Percentiles rank a stretch among this genome's conserved stretches.
phyloP scores from a whole-genome alignment of 495 filamentous ascomycete genomes.

The Xylaria curta region DNA sequence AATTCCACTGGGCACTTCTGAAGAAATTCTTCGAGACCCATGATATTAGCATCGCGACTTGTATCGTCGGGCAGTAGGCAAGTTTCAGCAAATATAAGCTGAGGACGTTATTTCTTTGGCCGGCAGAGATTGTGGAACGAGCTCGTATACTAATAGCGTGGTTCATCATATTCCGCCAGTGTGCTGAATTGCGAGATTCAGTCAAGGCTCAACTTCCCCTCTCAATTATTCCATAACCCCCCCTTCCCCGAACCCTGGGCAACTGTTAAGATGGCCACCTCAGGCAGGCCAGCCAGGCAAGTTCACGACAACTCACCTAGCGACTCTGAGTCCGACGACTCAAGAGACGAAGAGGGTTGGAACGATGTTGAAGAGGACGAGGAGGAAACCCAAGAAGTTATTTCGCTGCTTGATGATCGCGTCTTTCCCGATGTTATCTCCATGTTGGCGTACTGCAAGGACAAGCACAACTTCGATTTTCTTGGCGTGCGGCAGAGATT shows the following conservation, averaged over 20 bases:
- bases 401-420: constrained; percentile 73
- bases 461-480: constrained; percentile 77
- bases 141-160: not conserved
- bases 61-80: constrained; percentile 14
- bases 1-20: constrained; percentile 28
- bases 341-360: constrained; percentile 72
- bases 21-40: constrained; percentile 28
- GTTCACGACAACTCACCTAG: constrained; percentile 22
- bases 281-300: constrained; percentile 13
- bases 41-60: constrained; percentile 26
- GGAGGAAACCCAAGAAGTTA: constrained; percentile 62
- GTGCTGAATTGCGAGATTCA: constrained; percentile 20
- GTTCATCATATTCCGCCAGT: not conserved
- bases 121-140: not conserved
- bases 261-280: constrained; percentile 29
- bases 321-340: constrained; percentile 38
- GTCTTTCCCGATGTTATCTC: constrained; percentile 67
- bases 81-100: constrained; percentile 5
- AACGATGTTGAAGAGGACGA: constrained; percentile 76
- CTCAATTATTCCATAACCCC: constrained; percentile 21
- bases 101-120: not conserved
- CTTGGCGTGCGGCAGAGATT: constrained; percentile 66
- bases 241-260: constrained; percentile 16
- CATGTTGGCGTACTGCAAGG: constrained; percentile 77
- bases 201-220: constrained; percentile 34